phyloP scores from a whole-genome alignment of 192 early-diverging fungal genomes.

The Backusella psychrophila region DNA sequence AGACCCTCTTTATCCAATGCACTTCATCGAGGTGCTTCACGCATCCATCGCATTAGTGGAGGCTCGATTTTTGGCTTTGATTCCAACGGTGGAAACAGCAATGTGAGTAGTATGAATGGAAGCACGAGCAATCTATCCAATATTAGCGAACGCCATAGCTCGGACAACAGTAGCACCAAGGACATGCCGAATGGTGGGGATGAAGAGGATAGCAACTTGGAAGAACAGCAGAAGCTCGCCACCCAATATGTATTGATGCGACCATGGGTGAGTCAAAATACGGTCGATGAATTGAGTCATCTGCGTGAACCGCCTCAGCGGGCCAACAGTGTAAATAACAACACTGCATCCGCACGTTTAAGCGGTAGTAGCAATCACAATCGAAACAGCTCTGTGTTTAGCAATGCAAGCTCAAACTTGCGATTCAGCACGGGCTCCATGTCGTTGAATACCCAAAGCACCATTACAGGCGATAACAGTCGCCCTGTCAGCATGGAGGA shows the following conservation, averaged over 20 bases:
- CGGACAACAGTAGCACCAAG: not conserved
- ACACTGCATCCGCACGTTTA: not conserved
- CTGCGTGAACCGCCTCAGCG: conserved; percentile 58
- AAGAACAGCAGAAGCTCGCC: conserved; percentile 59
- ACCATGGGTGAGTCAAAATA: conserved; percentile 70
- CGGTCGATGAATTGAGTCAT: conserved; percentile 70
- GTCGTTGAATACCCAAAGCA: conserved; percentile 24
- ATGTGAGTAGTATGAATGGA: not conserved
- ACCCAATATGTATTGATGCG: conserved; percentile 71
- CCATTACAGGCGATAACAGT: conserved; percentile 28
- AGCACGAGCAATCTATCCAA: not conserved
- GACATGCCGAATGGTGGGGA: conserved; percentile 30
- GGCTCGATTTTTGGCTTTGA: conserved; percentile 34
- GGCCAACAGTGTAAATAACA: conserved; percentile 9
- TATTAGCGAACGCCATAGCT: not conserved
- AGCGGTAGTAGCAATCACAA: conserved; percentile 23
- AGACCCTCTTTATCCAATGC: conserved; percentile 54
- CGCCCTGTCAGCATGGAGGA: conserved; percentile 42
- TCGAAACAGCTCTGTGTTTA: conserved; percentile 30
- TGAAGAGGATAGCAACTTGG: conserved; percentile 57
- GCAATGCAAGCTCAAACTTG: conserved; percentile 30
- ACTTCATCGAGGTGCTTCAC: conserved; percentile 50
- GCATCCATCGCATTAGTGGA: conserved; percentile 30
- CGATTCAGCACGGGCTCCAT: conserved; percentile 23
- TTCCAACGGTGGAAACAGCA: not conserved